Base-by-base conservation (phyloP, 495 filamentous ascomycete genomes). In the Arthonia radiata region DNA sequence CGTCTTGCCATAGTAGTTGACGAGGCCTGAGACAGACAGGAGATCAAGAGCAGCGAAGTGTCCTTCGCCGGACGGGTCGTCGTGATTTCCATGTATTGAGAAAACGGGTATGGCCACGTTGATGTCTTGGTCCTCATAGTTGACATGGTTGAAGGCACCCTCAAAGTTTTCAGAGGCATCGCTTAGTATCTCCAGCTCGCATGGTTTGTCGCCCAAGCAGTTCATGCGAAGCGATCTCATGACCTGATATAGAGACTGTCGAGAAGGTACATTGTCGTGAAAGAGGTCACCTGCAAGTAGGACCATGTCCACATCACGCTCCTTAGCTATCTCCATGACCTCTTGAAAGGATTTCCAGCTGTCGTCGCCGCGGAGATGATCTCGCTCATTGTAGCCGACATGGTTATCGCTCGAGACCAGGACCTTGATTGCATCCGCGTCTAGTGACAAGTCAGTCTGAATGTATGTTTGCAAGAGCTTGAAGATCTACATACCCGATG, bases 21-120 rank as follows among this genome's bases (percentile, higher is more conserved):
- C 50, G 0, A 99, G 53, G 1, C 86, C 86, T 0, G 82, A 77
- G 7, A 83, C 65, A 43, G 92, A 80, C 8, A 99, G 63, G 5
- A 99, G 44, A 47, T 99, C 86, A 9, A 99, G 57, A 9, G 81
- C 76, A 31, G 83, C 81, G 27, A 72, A 64, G 45, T 82, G 74
- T 14, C 81, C 89, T 35, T 91, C 80, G 4, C 89, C 86, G 23
- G 78, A 79, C 1, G 86, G 86, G 46, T 99, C 86, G 41, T 99
- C 86, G 50, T 99, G 86, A 43, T 99, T 99, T 16, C 86, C 86
- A 40, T 99, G 86, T 26, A 99, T 99, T 1, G 81, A 90, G 42
- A 99, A 99, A 18, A 99, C 79, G 0, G 86, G 86, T 24, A 93
- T 92, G 8, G 81, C 80, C 33, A 99, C 69, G 37, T 99, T 99